Evolutionary conservation across 2,329 filamentous ascomycete genomes (phyloP).

Genomic region (Aspergillus melleus): DNA sequence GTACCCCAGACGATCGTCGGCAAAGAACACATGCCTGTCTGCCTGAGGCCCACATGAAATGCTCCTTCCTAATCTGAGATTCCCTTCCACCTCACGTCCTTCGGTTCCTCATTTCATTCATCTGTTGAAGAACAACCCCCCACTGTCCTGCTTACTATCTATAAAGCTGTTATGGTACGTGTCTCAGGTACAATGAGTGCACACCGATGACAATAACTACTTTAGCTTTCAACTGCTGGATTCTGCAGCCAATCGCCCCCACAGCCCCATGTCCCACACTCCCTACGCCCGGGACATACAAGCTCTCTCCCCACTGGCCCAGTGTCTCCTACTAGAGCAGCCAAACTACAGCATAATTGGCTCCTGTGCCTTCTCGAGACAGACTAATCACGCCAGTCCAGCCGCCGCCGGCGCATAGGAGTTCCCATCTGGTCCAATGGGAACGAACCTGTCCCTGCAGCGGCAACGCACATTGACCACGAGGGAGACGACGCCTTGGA

Average conservation of each 20-base stretch:
- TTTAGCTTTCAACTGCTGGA: not conserved
- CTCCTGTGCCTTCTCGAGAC: not conserved
- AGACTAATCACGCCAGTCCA: not conserved
- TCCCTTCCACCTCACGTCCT: not conserved
- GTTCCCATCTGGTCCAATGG: not conserved
- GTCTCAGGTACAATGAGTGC: not conserved
- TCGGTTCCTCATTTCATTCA: not conserved
- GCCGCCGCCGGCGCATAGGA: not conserved
- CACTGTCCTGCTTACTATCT: not conserved
- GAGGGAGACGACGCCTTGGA: not conserved
- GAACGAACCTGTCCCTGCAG: not conserved
- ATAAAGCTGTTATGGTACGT: not conserved
- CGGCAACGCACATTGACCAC: not conserved
- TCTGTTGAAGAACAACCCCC: not conserved
- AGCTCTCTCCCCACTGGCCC: not conserved
- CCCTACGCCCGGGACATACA: not conserved
- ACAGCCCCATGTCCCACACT: not conserved
- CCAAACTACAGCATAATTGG: not conserved
- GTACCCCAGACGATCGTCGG: not conserved
- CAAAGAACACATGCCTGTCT: not conserved
- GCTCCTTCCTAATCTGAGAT: not conserved
- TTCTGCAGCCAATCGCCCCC: not conserved
- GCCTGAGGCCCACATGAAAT: not conserved
- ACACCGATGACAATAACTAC: not conserved
- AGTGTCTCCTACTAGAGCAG: not conserved